Percentiles rank a stretch among this genome's conserved stretches.
Evolutionary conservation across 768 basidiomycete species (phyloP).

Genomic region (Boletus sp.): DNA sequence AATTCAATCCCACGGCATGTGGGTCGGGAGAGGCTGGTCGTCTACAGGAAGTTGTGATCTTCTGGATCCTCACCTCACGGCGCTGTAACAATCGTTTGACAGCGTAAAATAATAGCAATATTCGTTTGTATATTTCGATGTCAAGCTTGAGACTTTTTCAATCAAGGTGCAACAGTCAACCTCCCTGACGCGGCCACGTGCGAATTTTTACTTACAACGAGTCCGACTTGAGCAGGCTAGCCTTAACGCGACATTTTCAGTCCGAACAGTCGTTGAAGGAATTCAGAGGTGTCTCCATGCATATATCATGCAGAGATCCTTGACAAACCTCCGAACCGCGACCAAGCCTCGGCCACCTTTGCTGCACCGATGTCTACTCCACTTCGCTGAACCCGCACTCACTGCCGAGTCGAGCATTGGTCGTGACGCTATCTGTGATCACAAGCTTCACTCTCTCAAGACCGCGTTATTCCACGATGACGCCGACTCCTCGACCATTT

Average conservation of each 20-base stretch:
- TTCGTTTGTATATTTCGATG: too few relatives aligned
- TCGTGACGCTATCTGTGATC: constrained; percentile 16
- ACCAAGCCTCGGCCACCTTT: constrained; percentile 7
- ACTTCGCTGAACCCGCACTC: constrained; percentile 10
- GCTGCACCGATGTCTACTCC: constrained; percentile 5
- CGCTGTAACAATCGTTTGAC: too few relatives aligned
- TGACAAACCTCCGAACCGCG: constrained; percentile 18
- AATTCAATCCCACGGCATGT: constrained; percentile 41
- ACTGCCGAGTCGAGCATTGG: constrained; percentile 4
- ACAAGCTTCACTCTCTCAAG: constrained; percentile 29
- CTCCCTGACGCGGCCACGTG: constrained; percentile 1
- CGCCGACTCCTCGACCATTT: constrained; percentile 50
- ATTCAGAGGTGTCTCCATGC: constrained; percentile 12
- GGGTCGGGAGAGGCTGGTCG: constrained; percentile 50
- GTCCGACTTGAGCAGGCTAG: too few relatives aligned
- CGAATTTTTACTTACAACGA: constrained; percentile 8
- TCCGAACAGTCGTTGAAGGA: too few relatives aligned
- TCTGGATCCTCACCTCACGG: background rate
- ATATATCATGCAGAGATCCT: constrained; percentile 23
- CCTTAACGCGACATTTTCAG: too few relatives aligned
- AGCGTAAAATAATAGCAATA: too few relatives aligned
- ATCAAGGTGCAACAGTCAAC: too few relatives aligned
- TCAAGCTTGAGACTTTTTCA: too few relatives aligned
- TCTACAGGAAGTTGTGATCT: constrained; percentile 24
- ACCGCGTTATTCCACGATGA: constrained; percentile 31